Conservation (phyloP, 768 basidiomycete species). For the Kwoniella dejecticola region DNA sequence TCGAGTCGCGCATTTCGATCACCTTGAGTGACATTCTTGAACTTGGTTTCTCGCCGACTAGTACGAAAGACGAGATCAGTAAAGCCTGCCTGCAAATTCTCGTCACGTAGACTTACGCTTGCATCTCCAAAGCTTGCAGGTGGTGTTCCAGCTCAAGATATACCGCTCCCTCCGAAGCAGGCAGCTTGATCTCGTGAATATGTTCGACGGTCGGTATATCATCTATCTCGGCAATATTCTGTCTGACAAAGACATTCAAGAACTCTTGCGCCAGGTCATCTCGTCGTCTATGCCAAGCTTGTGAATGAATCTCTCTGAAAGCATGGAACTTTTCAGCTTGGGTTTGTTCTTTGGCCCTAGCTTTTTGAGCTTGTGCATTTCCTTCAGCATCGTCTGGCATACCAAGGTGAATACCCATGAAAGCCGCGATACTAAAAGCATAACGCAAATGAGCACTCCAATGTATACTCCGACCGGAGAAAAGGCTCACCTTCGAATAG, state of each 20-base stretch:
- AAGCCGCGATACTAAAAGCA: slow-evolving; percentile 69
- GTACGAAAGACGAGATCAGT: no score
- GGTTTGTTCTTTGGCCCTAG: slow-evolving; percentile 79
- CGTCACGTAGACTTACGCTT: slow-evolving; percentile 56
- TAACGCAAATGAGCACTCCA: slow-evolving; percentile 10
- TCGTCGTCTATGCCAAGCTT: slow-evolving; percentile 89
- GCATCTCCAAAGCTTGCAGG: slow-evolving; percentile 85
- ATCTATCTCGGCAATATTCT: slow-evolving; percentile 96
- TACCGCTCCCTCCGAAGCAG: slow-evolving; percentile 90
- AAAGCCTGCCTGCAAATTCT: no score
- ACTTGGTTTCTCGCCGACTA: slow-evolving; percentile 48
- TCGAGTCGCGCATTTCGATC: slow-evolving; percentile 87
- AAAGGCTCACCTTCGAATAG: slow-evolving; percentile 70
- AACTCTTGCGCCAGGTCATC: slow-evolving; percentile 72
- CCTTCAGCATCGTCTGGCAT: slow-evolving; percentile 86
- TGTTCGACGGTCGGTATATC: slow-evolving; percentile 80
- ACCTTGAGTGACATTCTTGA: slow-evolving; percentile 45
- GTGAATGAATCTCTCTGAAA: slow-evolving; percentile 88
- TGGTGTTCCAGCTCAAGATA: slow-evolving; percentile 94
- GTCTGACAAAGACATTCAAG: slow-evolving; percentile 54
- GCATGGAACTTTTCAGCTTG: slow-evolving; percentile 93
- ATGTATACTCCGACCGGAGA: no score
- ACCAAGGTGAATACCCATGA: slow-evolving; percentile 86
- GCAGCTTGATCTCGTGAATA: slow-evolving; percentile 67
- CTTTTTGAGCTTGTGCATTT: slow-evolving; percentile 72